A percentile compares a stretch with the other conserved stretches of the same genome.
These are phyloP conservation scores for Ophiobolus disseminans DNA, from an alignment of 2,329 filamentous ascomycete species.

Conservation along the genomic window DNA sequence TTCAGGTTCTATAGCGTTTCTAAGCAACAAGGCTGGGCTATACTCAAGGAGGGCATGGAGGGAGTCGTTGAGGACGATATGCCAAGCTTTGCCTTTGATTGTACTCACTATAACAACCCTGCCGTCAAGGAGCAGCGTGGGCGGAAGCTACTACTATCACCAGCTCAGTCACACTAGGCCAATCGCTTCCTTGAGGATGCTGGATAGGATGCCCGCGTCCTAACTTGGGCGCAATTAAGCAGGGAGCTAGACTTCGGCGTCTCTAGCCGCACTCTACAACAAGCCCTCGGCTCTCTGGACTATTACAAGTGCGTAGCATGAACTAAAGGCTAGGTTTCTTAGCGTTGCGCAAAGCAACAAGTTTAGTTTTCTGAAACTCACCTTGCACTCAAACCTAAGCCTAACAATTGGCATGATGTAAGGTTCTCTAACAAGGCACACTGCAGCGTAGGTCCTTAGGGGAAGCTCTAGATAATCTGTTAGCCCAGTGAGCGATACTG, in stretches of 20 bases:
- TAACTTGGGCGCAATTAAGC: conserved; percentile 7
- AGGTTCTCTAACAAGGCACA: conserved; percentile 9
- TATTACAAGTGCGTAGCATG: neutral
- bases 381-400: neutral
- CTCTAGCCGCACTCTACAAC: conserved; percentile 1
- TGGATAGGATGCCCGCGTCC: conserved; percentile 5
- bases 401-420: neutral
- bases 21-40: conserved; percentile 2
- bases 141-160: neutral
- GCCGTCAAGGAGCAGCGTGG: neutral
- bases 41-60: conserved; percentile 6
- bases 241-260: conserved; percentile 2
- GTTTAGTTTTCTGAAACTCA: neutral
- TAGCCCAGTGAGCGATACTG: conserved; percentile 6
- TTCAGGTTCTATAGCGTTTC: conserved; percentile 6
- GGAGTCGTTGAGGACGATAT: too few relatives aligned
- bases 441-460: conserved; percentile 1
- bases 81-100: too few relatives aligned
- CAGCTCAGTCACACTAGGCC: conserved; percentile 1
- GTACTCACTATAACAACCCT: neutral
- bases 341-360: neutral
- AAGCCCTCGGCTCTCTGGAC: neutral
- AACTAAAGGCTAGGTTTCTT: neutral
- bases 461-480: conserved; percentile 2
- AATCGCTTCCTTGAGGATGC: conserved; percentile 11